A percentile compares a stretch with the other conserved stretches of the same genome.
Conservation (phyloP, 176 grass and related monocot genomes). For the Musa acuminata region DNA sequence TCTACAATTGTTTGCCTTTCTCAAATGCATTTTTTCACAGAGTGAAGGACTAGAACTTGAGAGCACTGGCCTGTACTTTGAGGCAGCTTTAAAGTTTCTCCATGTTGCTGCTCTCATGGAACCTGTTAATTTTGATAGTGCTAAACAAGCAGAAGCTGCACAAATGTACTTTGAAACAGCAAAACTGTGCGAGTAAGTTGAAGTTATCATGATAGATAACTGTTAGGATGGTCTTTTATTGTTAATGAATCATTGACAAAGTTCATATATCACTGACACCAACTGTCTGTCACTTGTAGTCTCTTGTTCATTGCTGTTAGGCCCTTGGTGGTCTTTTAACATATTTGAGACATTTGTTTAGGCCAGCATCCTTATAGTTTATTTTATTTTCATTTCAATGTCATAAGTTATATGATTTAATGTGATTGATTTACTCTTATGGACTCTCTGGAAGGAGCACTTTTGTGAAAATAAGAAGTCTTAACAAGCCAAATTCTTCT, state of each 20-base stretch:
- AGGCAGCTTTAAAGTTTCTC: slow-evolving; percentile 86
- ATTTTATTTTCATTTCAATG: not conserved
- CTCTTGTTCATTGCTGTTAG: too few relatives aligned
- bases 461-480: not conserved
- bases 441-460: not conserved
- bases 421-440: not conserved
- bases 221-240: not conserved
- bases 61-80: slow-evolving; percentile 69
- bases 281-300: too few relatives aligned
- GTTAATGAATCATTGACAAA: not conserved
- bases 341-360: not conserved
- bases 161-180: slow-evolving; percentile 80
- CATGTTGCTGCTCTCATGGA: slow-evolving; percentile 71
- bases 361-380: not conserved
- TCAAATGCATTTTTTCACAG: slow-evolving; percentile 31
- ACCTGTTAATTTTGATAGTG: slow-evolving; percentile 45
- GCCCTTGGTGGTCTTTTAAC: not conserved
- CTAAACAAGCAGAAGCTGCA: slow-evolving; percentile 54
- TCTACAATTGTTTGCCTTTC: not conserved
- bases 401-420: not conserved
- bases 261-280: too few relatives aligned
- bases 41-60: slow-evolving; percentile 55
- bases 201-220: not conserved
- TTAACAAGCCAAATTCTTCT: not conserved
- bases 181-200: slow-evolving; percentile 77